Conservation (phyloP, 345 rosid genomes). For the Eucalyptus regnans region DNA sequence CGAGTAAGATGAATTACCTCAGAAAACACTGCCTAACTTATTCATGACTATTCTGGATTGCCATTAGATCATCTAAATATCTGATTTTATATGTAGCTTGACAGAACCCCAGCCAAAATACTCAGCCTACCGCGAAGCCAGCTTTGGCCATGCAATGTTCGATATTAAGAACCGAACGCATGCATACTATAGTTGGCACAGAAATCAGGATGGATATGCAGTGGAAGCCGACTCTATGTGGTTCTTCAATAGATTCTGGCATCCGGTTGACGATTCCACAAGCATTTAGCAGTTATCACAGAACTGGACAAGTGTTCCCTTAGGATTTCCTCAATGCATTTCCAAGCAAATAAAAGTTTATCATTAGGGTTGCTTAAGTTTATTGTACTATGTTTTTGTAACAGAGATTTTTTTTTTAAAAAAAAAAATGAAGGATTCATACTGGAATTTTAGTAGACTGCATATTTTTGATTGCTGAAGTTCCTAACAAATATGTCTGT, state of each 20-base stretch:
- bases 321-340: background rate
- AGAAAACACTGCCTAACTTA: background rate
- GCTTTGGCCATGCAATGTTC: conserved; percentile 83
- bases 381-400: background rate
- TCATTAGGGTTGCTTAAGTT: background rate
- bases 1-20: conserved; percentile 20
- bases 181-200: conserved; percentile 69
- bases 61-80: background rate
- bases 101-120: conserved; percentile 78
- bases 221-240: conserved; percentile 74
- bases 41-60: background rate
- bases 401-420: background rate
- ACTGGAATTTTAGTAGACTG: background rate
- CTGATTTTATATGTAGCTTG: conserved; percentile 40
- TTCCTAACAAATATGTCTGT: background rate
- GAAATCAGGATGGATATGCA: conserved; percentile 75
- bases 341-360: background rate
- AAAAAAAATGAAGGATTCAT: background rate
- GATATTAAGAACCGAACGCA: conserved; percentile 77
- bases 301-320: background rate
- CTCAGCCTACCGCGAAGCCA: conserved; percentile 86
- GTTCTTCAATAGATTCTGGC: conserved; percentile 73
- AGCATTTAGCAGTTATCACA: background rate
- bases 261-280: conserved; percentile 44
- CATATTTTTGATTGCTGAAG: background rate